A percentile compares a stretch with the other conserved stretches of the same genome.
Conservation (phyloP, 2,329 filamentous ascomycete species). For the Colletotrichum melonis region DNA sequence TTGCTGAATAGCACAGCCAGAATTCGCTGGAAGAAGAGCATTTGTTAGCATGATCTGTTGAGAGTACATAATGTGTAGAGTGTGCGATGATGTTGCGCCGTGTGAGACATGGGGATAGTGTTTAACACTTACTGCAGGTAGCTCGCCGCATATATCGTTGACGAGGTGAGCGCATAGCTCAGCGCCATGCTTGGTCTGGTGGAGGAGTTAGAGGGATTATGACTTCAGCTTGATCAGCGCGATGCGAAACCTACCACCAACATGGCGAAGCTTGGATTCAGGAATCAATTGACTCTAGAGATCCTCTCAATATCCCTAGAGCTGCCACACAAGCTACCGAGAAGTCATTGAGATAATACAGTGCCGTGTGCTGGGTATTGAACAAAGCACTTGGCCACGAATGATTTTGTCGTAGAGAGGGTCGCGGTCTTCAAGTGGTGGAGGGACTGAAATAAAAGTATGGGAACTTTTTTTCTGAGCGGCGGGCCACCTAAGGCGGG, state of each 20-base stretch:
- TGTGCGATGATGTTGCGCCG: constrained; percentile 33
- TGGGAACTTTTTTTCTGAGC: constrained; percentile 34
- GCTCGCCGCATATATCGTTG: constrained; percentile 89
- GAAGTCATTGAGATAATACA: constrained; percentile 65
- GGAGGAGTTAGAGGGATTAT: constrained; percentile 3
- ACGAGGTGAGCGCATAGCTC: constrained; percentile 93
- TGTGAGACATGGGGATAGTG: background rate
- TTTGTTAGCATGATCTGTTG: constrained; percentile 23
- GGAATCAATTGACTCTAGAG: constrained; percentile 76
- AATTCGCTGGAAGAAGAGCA: constrained; percentile 73
- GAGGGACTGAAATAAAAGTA: constrained; percentile 6
- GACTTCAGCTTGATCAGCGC: background rate
- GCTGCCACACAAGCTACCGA: constrained; percentile 77
- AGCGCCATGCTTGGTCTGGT: constrained; percentile 76
- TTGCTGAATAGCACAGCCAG: constrained; percentile 81
- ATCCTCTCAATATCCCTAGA: constrained; percentile 84
- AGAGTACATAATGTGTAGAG: background rate
- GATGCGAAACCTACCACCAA: constrained; percentile 58
- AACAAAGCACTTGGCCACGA: constrained; percentile 2
- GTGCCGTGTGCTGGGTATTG: constrained; percentile 8
- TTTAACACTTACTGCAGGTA: constrained; percentile 80
- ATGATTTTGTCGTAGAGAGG: constrained; percentile 4
- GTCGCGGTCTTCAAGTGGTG: constrained; percentile 19
- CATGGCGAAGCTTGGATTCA: constrained; percentile 42
- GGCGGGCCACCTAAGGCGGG: constrained; percentile 33